These are phyloP conservation scores for Globisporangium uncinulatum DNA, from an alignment of 352 stramenopile species.

Conservation along the genomic window DNA sequence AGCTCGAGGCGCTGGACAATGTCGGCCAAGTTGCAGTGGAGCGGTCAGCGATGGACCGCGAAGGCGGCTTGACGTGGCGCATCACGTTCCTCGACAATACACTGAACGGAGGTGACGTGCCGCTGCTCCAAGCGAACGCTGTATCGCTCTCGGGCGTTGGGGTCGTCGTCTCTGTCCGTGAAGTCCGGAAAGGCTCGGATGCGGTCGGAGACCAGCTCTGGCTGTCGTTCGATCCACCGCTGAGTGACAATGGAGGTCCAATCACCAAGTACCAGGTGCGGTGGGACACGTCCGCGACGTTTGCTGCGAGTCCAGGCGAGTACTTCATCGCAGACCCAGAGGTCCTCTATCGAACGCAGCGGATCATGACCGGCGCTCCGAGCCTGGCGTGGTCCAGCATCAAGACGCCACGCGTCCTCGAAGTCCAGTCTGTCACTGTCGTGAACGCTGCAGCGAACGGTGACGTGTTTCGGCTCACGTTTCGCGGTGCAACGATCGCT, in stretches of 20 bases:
- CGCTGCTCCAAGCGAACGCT: slow-evolving; percentile 31
- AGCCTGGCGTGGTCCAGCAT: slow-evolving; percentile 55
- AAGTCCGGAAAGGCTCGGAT: slow-evolving; percentile 64
- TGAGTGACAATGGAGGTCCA: slow-evolving; percentile 54
- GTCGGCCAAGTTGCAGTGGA: slow-evolving; percentile 41
- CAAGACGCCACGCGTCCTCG: slow-evolving; percentile 21
- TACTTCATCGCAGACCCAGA: slow-evolving; percentile 45
- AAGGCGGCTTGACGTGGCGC: slow-evolving; percentile 60
- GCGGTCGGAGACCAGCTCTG: slow-evolving; percentile 67
- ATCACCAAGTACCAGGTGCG: slow-evolving; percentile 61
- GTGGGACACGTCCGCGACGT: slow-evolving; percentile 57
- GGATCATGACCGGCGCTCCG: slow-evolving; percentile 38
- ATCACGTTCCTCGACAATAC: slow-evolving; percentile 75
- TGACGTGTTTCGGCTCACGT: slow-evolving; percentile 43
- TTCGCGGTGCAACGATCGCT: slow-evolving; percentile 32
- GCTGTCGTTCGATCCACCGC: slow-evolving; percentile 66
- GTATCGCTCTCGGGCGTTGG: slow-evolving; percentile 32
- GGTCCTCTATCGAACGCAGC: slow-evolving; percentile 45
- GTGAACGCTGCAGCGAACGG: slow-evolving; percentile 5
- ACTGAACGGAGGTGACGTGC: slow-evolving; percentile 56
- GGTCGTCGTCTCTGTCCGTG: slow-evolving; percentile 33
- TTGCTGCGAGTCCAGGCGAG: slow-evolving; percentile 41
- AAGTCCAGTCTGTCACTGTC: slow-evolving; percentile 50
- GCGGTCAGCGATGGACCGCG: slow-evolving; percentile 32
- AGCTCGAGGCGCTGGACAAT: slow-evolving; percentile 49